Evolutionary conservation across 768 basidiomycete species (phyloP).

Genomic region (Strobilomyces echinocephalus): DNA sequence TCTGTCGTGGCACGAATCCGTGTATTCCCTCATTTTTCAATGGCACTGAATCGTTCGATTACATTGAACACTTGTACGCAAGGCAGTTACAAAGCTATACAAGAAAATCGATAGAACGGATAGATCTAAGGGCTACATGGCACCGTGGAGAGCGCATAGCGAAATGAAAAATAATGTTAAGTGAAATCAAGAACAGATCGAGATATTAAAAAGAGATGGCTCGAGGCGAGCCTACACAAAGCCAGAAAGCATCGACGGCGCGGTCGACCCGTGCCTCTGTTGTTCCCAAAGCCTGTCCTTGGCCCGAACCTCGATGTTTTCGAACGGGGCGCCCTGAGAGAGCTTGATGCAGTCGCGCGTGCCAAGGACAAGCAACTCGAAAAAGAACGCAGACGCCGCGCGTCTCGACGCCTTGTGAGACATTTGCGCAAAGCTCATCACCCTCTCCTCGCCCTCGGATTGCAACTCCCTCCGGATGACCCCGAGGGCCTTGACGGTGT

Average conservation of each 20-base stretch:
- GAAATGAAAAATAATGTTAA: neutral
- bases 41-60: neutral
- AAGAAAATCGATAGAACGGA: neutral
- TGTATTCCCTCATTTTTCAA: too few relatives aligned
- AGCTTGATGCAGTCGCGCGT: slow-evolving; percentile 89
- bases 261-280: slow-evolving; percentile 41
- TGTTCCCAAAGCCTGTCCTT: slow-evolving; percentile 86
- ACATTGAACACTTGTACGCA: neutral
- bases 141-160: neutral
- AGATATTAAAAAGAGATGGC: slow-evolving; percentile 1
- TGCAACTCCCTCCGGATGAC: slow-evolving; percentile 71
- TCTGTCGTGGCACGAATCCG: neutral
- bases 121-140: slow-evolving; percentile 7
- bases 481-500: slow-evolving; percentile 78
- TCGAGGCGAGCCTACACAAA: slow-evolving; percentile 31
- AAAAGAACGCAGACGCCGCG: slow-evolving; percentile 95
- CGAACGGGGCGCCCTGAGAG: slow-evolving; percentile 68
- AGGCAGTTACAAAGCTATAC: neutral
- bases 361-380: slow-evolving; percentile 90
- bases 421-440: slow-evolving; percentile 73
- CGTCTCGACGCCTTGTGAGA: slow-evolving; percentile 84
- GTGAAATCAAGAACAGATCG: slow-evolving; percentile 15
- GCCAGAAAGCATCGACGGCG: slow-evolving; percentile 43
- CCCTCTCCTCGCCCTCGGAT: slow-evolving; percentile 51
- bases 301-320: slow-evolving; percentile 77